A percentile compares a stretch with the other conserved stretches of the same genome.
Conservation (phyloP, 139 green algal species). For the Micromonas commoda region DNA sequence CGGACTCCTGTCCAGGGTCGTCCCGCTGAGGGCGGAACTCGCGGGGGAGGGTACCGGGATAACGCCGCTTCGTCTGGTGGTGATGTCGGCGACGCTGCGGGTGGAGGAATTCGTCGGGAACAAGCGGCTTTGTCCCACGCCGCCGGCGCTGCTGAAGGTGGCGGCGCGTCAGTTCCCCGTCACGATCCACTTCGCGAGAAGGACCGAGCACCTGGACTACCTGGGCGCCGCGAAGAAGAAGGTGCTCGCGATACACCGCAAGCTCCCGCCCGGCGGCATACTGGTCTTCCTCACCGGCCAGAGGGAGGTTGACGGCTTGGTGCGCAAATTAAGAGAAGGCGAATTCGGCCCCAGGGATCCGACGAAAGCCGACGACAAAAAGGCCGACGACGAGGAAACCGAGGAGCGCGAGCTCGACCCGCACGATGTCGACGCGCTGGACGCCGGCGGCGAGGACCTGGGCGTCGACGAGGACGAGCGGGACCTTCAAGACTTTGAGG, state of each 20-base stretch:
- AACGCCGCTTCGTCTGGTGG: conserved; percentile 27
- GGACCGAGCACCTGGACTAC: conserved; percentile 84
- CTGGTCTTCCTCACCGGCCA: conserved; percentile 94
- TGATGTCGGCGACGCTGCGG: conserved; percentile 46
- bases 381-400: background rate
- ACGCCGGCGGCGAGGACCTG: conserved; percentile 14
- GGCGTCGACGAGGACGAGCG: conserved; percentile 12
- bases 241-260: conserved; percentile 61
- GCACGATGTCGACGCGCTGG: conserved; percentile 28
- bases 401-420: background rate
- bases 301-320: conserved; percentile 69
- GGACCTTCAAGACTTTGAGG: background rate
- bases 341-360: background rate
- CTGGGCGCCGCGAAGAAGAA: conserved; percentile 64
- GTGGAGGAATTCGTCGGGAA: conserved; percentile 46
- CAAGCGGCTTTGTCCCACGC: conserved; percentile 18
- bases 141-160: conserved; percentile 67
- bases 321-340: conserved; percentile 12
- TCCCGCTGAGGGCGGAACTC: conserved; percentile 52
- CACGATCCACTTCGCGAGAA: conserved; percentile 78
- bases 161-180: conserved; percentile 84
- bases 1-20: conserved; percentile 50
- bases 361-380: conserved; percentile 8
- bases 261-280: conserved; percentile 79
- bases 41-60: background rate